Percentiles rank a stretch among this genome's conserved stretches.
phyloP scores from a whole-genome alignment of 1,139 yeast species.

The Blastobotrys buckinghamii region DNA sequence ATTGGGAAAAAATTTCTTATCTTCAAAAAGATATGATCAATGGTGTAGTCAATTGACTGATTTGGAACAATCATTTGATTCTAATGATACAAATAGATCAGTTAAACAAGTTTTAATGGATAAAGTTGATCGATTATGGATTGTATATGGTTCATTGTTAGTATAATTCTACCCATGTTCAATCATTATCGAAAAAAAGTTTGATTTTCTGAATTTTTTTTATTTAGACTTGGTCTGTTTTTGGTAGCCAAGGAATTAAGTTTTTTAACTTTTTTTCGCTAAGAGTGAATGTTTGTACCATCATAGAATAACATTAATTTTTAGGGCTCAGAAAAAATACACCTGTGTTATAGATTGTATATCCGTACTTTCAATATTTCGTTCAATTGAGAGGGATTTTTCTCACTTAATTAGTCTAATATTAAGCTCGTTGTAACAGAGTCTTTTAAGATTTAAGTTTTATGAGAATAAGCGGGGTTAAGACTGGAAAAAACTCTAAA shows the following conservation, averaged over 20 bases:
- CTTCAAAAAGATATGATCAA: slow-evolving; percentile 18
- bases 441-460: too few relatives aligned
- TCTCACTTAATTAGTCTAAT: too few relatives aligned
- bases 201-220: too few relatives aligned
- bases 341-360: too few relatives aligned
- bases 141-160: slow-evolving; percentile 6
- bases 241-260: neutral
- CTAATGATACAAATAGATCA: neutral
- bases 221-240: too few relatives aligned
- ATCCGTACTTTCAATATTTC: too few relatives aligned
- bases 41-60: slow-evolving; percentile 11
- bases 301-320: neutral
- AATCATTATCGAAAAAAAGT: neutral
- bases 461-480: too few relatives aligned
- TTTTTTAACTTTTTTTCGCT: neutral
- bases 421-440: too few relatives aligned
- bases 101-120: neutral
- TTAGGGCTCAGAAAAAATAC: neutral
- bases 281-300: neutral
- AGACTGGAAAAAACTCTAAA: too few relatives aligned
- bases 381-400: too few relatives aligned
- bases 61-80: slow-evolving; percentile 1
- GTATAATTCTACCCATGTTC: neutral
- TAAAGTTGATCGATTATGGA: slow-evolving; percentile 6
- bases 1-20: slow-evolving; percentile 16